Base-by-base conservation (phyloP, 495 filamentous ascomycete genomes). In the Penicilliopsis zonata region DNA sequence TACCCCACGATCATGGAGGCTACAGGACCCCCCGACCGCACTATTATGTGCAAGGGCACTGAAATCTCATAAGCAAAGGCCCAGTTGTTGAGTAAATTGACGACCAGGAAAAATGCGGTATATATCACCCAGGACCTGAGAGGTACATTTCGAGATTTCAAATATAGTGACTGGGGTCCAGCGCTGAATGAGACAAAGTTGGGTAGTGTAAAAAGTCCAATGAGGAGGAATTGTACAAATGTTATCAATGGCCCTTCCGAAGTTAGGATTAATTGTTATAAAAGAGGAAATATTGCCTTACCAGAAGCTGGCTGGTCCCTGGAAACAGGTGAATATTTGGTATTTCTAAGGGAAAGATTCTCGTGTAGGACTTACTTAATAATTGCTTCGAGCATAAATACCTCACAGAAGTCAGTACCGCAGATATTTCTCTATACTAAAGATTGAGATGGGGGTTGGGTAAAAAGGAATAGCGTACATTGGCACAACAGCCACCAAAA, bases 31-130 rank as follows among this genome's bases (percentile, higher is more conserved):
- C 86, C 93, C 24, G 86, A 94, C 13, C 90, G 80, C 5, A 99
- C 62, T 37, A 99, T 95, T 43, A 96, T 99, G 48, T 99, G 90
- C 28, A 99, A 74, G 14, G 90, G 90, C 0, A 99, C 88, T 4
- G 83, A 93, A 30, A 99, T 96, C 37, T 84, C 78, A 59, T 94
- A 96, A 36, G 83, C 86, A 51, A 99, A 96, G 4, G 90, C 90
- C 65, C 86, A 88, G 46, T 99, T 99, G 59, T 99, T 99, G 36
- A 96, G 61, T 28, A 95, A 67, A 43, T 94, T 95, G 47, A 95
- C 86, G 33, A 70, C 68, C 45, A 92, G 86, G 59, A 95, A 96
- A 34, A 94, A 72, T 2, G 76, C 56, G n/a, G 94, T 94, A 44
- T 92, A 90, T 35, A 85, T 59, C 29, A 83, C 44, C 87, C 88